phyloP scores from a whole-genome alignment of 192 early-diverging fungal genomes.

The Coemansia sp. region DNA sequence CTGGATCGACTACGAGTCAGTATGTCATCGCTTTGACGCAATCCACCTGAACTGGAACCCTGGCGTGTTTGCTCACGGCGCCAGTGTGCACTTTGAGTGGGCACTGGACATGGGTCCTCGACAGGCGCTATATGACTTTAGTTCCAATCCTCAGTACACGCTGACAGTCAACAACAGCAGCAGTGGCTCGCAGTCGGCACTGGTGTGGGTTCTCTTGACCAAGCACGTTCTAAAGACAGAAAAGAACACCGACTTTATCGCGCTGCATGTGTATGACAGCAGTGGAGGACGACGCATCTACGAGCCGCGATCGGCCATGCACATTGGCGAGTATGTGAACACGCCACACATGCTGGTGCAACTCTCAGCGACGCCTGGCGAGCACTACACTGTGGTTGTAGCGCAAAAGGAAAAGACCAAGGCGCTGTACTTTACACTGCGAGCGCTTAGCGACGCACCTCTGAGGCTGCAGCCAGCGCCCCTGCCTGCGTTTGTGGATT shows the following conservation, averaged over 20 bases:
- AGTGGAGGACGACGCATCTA: constrained; percentile 65
- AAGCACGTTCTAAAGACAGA: constrained; percentile 82
- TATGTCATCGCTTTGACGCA: constrained; percentile 76
- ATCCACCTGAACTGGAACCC: constrained; percentile 94
- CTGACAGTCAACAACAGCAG: constrained; percentile 60
- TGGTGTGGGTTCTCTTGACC: constrained; percentile 77
- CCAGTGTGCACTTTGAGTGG: constrained; percentile 65
- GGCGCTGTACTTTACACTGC: constrained; percentile 74
- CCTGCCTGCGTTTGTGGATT: constrained; percentile 18
- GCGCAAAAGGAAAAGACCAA: constrained; percentile 74
- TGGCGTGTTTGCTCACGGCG: constrained; percentile 64
- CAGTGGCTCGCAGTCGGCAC: constrained; percentile 42
- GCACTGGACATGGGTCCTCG: constrained; percentile 41
- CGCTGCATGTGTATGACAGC: constrained; percentile 78
- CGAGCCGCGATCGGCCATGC: constrained; percentile 64
- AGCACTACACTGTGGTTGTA: constrained; percentile 72
- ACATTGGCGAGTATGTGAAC: constrained; percentile 83
- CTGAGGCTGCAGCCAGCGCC: constrained; percentile 67
- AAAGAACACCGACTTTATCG: constrained; percentile 86
- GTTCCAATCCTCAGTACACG: constrained; percentile 79
- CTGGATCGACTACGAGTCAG: constrained; percentile 87
- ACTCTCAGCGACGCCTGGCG: constrained; percentile 23
- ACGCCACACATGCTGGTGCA: constrained; percentile 76
- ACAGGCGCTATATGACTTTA: constrained; percentile 61
- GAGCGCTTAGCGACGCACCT: constrained; percentile 65